A percentile compares a stretch with the other conserved stretches of the same genome.
Conservation (phyloP, 164 flowering plant genomes). For the Echeveria elegans region DNA sequence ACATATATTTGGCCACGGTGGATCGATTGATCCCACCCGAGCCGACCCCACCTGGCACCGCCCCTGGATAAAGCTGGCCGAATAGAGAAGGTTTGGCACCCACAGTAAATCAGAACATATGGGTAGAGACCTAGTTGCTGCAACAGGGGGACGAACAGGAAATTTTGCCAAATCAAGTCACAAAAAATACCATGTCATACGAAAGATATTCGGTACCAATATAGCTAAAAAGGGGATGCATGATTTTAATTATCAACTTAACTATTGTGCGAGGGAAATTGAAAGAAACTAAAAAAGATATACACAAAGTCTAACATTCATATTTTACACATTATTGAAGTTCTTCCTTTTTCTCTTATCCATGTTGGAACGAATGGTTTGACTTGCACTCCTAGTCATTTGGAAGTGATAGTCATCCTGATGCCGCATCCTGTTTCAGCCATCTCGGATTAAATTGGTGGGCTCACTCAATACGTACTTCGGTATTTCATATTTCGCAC, state of each 20-base stretch:
- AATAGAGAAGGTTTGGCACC: too few species aligned
- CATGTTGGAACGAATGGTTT: neutral
- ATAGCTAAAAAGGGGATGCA: neutral
- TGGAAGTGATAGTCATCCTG: neutral
- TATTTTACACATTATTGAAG: neutral
- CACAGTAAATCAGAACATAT: too few species aligned
- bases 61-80: too few species aligned
- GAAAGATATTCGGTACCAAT: too few species aligned
- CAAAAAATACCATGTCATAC: too few species aligned
- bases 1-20: too few species aligned
- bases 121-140: too few species aligned
- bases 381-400: neutral
- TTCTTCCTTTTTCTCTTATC: neutral
- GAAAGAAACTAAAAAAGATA: neutral
- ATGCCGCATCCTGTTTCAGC: slow-evolving; percentile 16
- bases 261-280: neutral
- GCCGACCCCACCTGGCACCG: too few species aligned
- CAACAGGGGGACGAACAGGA: too few species aligned
- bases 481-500: slow-evolving; percentile 88
- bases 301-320: neutral
- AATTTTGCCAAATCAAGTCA: too few species aligned
- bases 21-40: too few species aligned
- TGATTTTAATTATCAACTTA: neutral
- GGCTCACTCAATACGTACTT: slow-evolving; percentile 88
- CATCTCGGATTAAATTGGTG: slow-evolving; percentile 52